Evolutionary conservation across 257 asterid genomes (phyloP), one percentile per base, ranked within the genome.

Genomic region (Catharanthus roseus): DNA sequence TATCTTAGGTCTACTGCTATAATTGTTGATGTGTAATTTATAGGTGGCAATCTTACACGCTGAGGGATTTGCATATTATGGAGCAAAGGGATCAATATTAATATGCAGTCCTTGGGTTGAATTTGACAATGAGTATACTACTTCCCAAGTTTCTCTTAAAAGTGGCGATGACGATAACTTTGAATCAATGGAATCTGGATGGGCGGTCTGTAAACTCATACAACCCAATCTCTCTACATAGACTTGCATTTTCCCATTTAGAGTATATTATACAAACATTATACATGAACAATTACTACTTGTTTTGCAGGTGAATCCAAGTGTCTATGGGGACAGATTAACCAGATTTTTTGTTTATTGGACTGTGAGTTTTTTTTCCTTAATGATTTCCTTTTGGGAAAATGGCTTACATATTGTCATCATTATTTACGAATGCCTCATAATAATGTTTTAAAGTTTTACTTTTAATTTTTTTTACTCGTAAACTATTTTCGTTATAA

Each of bases 331-430:
- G 18, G 97, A 91, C 74, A 79, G 87, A 68, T 75, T 86, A 53
- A 89, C 97, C 31, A 68, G 97, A 69, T 55, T 87, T 34, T 91
- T 65, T 34, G 84, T 81, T 31, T 89, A 89, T 67, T 91, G 97
- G 95, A 91, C 97, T 3, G 96, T 91, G 80, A 81, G 89, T 83
- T 42, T 83, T 42, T 5, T 47, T 47, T 10, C 53, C 34, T 55
- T 18, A 54, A 23, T 54, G 3, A 3, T 38, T 38, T 38, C 3
- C 8, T 38, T 38, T 38, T n/a, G n/a, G n/a, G n/a, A n/a, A n/a
- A n/a, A n/a, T n/a, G n/a, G n/a, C n/a, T n/a, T n/a, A n/a, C n/a
- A n/a, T n/a, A n/a, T n/a, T n/a, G n/a, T n/a, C n/a, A n/a, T n/a
- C n/a, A n/a, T n/a, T n/a, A n/a, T n/a, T n/a, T n/a, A n/a, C n/a